Percentiles rank a stretch among this genome's conserved stretches.
These are phyloP conservation scores for Bolboschoenus planiculmis DNA, from an alignment of 176 grass and related monocot genomes.

Conservation along the genomic window DNA sequence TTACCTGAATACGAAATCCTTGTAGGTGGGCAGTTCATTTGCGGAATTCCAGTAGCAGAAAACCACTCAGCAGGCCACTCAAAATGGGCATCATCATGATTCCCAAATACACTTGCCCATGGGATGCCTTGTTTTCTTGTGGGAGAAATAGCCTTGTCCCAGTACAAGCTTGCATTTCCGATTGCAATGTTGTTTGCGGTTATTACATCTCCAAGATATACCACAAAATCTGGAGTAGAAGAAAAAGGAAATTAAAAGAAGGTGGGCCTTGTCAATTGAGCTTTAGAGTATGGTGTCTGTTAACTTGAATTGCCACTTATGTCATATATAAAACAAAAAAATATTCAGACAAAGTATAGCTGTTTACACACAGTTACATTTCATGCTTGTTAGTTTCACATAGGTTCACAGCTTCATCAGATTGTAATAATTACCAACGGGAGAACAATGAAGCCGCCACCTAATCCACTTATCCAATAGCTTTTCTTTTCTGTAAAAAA, in stretches of 20 bases:
- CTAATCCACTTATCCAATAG: too few species aligned
- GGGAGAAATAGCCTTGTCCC: constrained; percentile 59
- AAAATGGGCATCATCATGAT: constrained; percentile 85
- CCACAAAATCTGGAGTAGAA: constrained; percentile 52
- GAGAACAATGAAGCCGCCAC: background rate
- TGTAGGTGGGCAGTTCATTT: constrained; percentile 32
- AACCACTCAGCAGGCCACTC: constrained; percentile 91
- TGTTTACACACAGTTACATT: background rate
- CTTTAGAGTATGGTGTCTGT: too few species aligned
- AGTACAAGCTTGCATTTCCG: constrained; percentile 72
- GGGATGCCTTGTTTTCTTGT: constrained; percentile 43
- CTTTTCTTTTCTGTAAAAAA: too few species aligned
- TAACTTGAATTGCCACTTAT: background rate
- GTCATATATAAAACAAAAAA: too few species aligned
- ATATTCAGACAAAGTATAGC: background rate
- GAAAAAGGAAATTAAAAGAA: background rate
- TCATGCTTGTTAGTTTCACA: background rate
- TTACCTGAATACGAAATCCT: constrained; percentile 35
- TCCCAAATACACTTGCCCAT: constrained; percentile 70
- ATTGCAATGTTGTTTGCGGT: constrained; percentile 82
- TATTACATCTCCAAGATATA: constrained; percentile 85
- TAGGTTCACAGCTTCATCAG: background rate
- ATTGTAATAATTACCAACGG: background rate
- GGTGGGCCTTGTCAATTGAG: background rate
- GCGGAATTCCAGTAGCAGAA: constrained; percentile 51